These are phyloP conservation scores for Podaxis sp. DNA, from an alignment of 768 basidiomycete genomes.

Conservation along the genomic window DNA sequence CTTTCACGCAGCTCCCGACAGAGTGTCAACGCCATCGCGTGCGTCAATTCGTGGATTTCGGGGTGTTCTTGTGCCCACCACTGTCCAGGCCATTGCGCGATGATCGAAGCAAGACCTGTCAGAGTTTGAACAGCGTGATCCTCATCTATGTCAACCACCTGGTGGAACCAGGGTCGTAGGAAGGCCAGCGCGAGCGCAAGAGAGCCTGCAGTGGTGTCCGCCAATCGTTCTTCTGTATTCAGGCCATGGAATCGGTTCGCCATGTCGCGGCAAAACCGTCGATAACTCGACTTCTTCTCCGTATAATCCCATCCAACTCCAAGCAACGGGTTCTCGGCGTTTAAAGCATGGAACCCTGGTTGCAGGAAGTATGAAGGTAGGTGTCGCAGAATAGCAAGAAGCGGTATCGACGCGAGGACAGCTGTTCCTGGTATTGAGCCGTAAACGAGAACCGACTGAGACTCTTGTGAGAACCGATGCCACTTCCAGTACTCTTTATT, in stretches of 20 bases:
- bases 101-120: constrained; percentile 43
- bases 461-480: constrained; percentile 73
- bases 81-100: constrained; percentile 67
- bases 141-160: constrained; percentile 38
- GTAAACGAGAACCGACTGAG: constrained; percentile 73
- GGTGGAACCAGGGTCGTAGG: constrained; percentile 70
- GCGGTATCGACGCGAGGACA: constrained; percentile 68
- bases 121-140: constrained; percentile 34
- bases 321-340: constrained; percentile 32
- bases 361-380: constrained; percentile 71
- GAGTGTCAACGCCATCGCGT: constrained; percentile 57
- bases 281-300: constrained; percentile 59
- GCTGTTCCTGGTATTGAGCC: constrained; percentile 66
- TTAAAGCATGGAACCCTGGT: constrained; percentile 24
- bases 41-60: constrained; percentile 60
- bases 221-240: constrained; percentile 53
- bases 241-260: constrained; percentile 60
- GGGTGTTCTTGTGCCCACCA: constrained; percentile 67
- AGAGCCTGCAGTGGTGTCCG: constrained; percentile 66
- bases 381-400: constrained; percentile 60
- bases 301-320: constrained; percentile 54
- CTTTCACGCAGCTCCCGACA: constrained; percentile 63
- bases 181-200: constrained; percentile 68
- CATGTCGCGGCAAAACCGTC: constrained; percentile 71
- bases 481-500: constrained; percentile 71